Conservation (phyloP, 208 protist genomes). For the Leishmania braziliensis region DNA sequence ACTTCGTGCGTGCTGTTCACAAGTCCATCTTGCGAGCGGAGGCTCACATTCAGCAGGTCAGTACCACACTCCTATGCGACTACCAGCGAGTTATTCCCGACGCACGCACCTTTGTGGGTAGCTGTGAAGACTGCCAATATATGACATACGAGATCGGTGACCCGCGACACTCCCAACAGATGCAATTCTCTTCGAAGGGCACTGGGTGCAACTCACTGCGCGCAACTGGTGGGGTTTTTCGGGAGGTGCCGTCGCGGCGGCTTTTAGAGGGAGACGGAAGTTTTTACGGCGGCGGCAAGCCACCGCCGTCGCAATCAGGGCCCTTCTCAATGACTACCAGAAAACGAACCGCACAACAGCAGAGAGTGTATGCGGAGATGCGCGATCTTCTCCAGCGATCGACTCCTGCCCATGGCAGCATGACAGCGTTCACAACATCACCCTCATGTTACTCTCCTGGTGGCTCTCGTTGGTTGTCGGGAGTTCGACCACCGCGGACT, state of each 20-base stretch:
- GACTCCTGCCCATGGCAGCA: not conserved
- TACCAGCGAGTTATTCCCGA: not conserved
- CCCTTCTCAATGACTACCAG: not conserved
- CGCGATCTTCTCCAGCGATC: conserved; percentile 29
- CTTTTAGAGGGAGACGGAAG: not conserved
- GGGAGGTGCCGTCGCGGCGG: not conserved
- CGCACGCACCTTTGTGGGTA: not conserved
- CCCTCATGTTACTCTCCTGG: conserved; percentile 9
- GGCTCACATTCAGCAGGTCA: conserved; percentile 44
- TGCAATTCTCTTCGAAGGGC: not conserved
- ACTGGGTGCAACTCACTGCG: not conserved
- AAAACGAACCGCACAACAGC: conserved; percentile 23
- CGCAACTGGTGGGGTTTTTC: not conserved
- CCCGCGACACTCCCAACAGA: not conserved
- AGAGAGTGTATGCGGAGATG: conserved; percentile 43
- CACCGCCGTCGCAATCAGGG: not conserved
- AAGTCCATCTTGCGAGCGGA: conserved; percentile 54
- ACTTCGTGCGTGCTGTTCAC: conserved; percentile 46
- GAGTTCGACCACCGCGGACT: conserved; percentile 1
- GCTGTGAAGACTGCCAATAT: not conserved
- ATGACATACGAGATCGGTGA: not conserved
- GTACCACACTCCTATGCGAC: conserved; percentile 4
- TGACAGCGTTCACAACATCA: too few species aligned
- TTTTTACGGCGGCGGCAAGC: not conserved
- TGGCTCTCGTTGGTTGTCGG: conserved; percentile 10